Evolutionary conservation across 108 stramenopile species (phyloP).

Genomic region (Cyclotella baltica): DNA sequence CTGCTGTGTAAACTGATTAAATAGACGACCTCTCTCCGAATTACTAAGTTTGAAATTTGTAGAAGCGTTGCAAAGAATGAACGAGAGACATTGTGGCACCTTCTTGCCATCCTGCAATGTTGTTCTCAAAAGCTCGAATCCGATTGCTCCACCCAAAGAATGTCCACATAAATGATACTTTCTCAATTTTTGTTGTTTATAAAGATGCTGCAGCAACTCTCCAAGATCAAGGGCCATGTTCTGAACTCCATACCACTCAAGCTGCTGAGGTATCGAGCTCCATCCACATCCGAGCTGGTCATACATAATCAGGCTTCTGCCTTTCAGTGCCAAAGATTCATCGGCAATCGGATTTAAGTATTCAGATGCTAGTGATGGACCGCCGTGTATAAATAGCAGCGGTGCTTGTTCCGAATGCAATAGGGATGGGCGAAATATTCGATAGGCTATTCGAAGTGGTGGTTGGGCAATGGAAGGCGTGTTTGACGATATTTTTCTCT

Average conservation of each 20-base stretch:
- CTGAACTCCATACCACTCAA: slow-evolving; percentile 41
- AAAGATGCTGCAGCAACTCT: slow-evolving; percentile 36
- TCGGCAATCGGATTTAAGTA: slow-evolving; percentile 47
- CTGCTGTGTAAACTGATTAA: slow-evolving; percentile 23
- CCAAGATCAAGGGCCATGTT: slow-evolving; percentile 38
- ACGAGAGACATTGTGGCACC: slow-evolving; percentile 36
- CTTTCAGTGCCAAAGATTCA: slow-evolving; percentile 22
- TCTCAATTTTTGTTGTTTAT: slow-evolving; percentile 24
- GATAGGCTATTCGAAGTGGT: slow-evolving; percentile 44
- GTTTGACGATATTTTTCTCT: slow-evolving; percentile 14
- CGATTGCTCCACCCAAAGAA: slow-evolving; percentile 50
- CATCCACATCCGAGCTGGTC: slow-evolving; percentile 61
- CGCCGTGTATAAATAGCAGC: slow-evolving; percentile 47
- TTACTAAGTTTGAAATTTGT: slow-evolving; percentile 43
- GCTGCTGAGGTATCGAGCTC: slow-evolving; percentile 46
- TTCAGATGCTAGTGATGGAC: slow-evolving; percentile 56
- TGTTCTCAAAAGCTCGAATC: slow-evolving; percentile 38
- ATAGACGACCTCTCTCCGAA: slow-evolving; percentile 30
- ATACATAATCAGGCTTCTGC: slow-evolving; percentile 48
- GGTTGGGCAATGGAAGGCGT: slow-evolving; percentile 2
- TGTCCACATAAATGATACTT: slow-evolving; percentile 51
- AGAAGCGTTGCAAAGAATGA: slow-evolving; percentile 50
- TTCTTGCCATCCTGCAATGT: not conserved
- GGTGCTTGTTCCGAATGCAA: slow-evolving; percentile 28
- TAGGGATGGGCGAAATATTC: slow-evolving; percentile 39